Evolutionary conservation across 331 rosid genomes (phyloP).

Genomic region (Telfairia occidentalis): DNA sequence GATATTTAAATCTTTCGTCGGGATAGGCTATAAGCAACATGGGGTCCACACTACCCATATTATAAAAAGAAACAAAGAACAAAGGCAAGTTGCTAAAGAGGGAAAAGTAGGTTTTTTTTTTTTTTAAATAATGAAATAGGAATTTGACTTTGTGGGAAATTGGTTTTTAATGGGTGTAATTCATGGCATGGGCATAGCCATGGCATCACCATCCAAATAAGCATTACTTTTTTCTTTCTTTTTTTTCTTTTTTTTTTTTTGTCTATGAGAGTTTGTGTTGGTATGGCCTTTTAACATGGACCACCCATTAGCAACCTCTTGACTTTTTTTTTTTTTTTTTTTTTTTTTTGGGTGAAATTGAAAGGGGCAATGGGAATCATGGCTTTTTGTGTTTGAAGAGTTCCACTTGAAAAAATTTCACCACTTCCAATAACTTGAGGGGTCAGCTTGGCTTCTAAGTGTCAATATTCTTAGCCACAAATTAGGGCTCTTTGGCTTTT

Average conservation of each 20-base stretch:
- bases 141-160: slow-evolving; percentile 1
- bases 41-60: background rate
- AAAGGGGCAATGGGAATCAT: slow-evolving; percentile 1
- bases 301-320: background rate
- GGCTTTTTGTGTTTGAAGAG: slow-evolving; percentile 2
- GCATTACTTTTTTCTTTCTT: background rate
- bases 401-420: background rate
- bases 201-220: slow-evolving; percentile 3
- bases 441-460: background rate
- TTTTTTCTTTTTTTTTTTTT: background rate
- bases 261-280: background rate
- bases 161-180: background rate
- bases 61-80: background rate
- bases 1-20: too few species aligned
- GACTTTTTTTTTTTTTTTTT: background rate
- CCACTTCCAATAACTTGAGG: background rate
- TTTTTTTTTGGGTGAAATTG: background rate
- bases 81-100: background rate
- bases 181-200: background rate
- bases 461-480: background rate
- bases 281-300: background rate
- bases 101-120: background rate
- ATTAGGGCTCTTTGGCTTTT: background rate
- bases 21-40: too few species aligned
- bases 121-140: background rate